Evolutionary conservation across 192 early-diverging fungal species (phyloP).

Genomic region (Coemansia sp.): DNA sequence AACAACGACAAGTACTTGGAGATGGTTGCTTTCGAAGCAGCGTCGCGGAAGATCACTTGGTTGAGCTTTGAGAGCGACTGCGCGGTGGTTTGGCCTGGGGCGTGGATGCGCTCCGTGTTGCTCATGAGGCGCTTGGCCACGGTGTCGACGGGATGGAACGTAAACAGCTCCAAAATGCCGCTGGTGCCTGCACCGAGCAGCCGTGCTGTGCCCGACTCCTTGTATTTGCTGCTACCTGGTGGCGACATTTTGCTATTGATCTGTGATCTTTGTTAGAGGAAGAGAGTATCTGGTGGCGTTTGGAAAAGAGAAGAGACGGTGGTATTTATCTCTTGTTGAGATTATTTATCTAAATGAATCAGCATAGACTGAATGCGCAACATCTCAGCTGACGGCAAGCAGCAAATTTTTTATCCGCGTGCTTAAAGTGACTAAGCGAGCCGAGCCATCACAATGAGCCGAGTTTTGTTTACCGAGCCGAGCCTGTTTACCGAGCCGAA

Average conservation of each 20-base stretch:
- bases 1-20: conserved; percentile 92
- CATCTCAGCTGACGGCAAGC: too few relatives aligned
- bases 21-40: conserved; percentile 67
- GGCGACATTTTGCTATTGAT: conserved; percentile 39
- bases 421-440: background rate
- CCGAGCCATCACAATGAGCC: background rate
- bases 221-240: conserved; percentile 57
- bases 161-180: conserved; percentile 91
- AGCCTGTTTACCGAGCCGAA: too few relatives aligned
- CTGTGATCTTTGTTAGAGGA: background rate
- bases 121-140: conserved; percentile 98
- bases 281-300: background rate
- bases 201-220: conserved; percentile 87
- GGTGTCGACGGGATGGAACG: conserved; percentile 98
- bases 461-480: too few relatives aligned
- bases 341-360: too few relatives aligned
- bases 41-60: conserved; percentile 90
- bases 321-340: too few relatives aligned
- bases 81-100: conserved; percentile 61
- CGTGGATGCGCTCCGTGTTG: conserved; percentile 78
- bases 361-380: too few relatives aligned
- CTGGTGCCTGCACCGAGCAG: conserved; percentile 86
- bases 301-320: too few relatives aligned
- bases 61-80: conserved; percentile 71
- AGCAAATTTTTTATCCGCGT: too few relatives aligned